Evolutionary conservation across 169 alveolate genomes (phyloP).

Genomic region (Amoebophrya sp.): DNA sequence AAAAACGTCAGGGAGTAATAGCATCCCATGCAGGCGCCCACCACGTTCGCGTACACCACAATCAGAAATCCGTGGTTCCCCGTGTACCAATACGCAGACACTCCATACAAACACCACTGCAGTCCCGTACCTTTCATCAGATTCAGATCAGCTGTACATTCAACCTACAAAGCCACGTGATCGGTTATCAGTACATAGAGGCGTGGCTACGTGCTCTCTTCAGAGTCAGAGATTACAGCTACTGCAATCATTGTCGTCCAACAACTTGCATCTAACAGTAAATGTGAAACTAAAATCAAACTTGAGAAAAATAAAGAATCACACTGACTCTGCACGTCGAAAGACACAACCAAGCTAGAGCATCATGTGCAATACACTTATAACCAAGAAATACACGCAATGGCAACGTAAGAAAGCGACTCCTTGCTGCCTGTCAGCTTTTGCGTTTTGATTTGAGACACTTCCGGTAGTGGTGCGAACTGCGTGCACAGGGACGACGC

Average conservation of each 20-base stretch:
- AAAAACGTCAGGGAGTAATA: neutral
- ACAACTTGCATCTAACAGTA: no score
- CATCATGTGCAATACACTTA: no score
- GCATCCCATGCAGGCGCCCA: neutral
- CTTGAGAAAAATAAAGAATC: no score
- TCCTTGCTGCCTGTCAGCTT: neutral
- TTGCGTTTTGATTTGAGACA: neutral
- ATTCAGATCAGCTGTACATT: no score
- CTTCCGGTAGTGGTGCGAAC: slow-evolving; percentile 12
- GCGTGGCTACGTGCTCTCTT: no score
- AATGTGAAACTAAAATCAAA: no score
- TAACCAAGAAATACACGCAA: neutral
- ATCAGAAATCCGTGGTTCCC: neutral
- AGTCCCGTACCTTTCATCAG: neutral
- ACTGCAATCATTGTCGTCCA: no score
- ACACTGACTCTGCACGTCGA: no score
- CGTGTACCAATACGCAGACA: neutral
- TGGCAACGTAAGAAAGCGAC: neutral
- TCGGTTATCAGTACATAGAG: no score
- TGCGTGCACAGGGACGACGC: slow-evolving; percentile 19
- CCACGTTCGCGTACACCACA: neutral
- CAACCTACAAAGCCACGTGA: no score
- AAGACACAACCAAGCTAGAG: no score
- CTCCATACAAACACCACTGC: neutral
- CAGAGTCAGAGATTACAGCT: no score